phyloP scores from a whole-genome alignment of 352 stramenopile species.

The Phytophthora pseudosyringae region DNA sequence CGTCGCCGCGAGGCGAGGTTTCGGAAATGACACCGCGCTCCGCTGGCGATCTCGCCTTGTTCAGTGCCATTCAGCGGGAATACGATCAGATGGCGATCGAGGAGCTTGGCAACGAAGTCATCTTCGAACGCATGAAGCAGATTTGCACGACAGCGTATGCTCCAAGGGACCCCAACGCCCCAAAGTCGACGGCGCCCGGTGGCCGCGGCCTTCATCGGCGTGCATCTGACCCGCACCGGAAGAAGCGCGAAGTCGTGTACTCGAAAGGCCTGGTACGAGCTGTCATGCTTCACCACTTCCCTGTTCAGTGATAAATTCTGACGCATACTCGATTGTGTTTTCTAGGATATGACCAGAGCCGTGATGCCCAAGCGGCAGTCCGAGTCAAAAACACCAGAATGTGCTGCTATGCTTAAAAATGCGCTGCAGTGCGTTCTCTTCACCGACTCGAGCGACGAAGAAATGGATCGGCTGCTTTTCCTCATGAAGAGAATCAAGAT shows the following conservation, averaged over 20 bases:
- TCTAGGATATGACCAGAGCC: constrained; percentile 47
- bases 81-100: constrained; percentile 70
- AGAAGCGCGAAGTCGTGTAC: constrained; percentile 78
- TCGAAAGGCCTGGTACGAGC: constrained; percentile 66
- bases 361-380: constrained; percentile 54
- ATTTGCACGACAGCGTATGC: constrained; percentile 55
- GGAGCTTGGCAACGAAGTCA: constrained; percentile 63
- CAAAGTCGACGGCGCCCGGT: constrained; percentile 18
- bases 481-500: constrained; percentile 81
- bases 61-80: constrained; percentile 61
- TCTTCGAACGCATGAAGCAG: constrained; percentile 84
- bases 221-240: constrained; percentile 61
- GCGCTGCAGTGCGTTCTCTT: constrained; percentile 71
- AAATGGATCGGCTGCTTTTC: constrained; percentile 74
- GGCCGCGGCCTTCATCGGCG: constrained; percentile 58
- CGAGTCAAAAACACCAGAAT: constrained; percentile 67
- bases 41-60: constrained; percentile 51
- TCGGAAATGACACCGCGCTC: constrained; percentile 18
- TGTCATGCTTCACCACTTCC: background rate
- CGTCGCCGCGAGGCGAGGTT: constrained; percentile 23
- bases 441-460: constrained; percentile 65
- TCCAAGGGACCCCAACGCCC: constrained; percentile 42
- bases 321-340: background rate
- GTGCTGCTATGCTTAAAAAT: constrained; percentile 54
- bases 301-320: background rate